These are phyloP conservation scores for Starmerella sirachaensis DNA, from an alignment of 805 yeast species.

Conservation along the genomic window DNA sequence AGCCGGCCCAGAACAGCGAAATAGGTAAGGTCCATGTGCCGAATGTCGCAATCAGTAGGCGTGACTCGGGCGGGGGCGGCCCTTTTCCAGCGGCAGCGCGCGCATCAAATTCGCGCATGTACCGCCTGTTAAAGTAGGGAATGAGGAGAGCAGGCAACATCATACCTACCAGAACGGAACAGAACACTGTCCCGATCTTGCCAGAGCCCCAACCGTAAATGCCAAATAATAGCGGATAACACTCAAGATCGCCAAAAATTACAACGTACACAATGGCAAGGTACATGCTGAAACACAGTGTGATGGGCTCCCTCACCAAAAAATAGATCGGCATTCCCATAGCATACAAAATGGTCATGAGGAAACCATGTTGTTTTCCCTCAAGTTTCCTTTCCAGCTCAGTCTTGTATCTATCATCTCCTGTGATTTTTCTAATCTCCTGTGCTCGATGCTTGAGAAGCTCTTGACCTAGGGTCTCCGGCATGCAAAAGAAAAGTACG, in stretches of 20 bases:
- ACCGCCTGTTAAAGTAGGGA: slow-evolving; percentile 1
- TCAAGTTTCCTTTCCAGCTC: slow-evolving; percentile 31
- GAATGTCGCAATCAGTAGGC: slow-evolving; percentile 5
- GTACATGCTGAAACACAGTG: slow-evolving; percentile 48
- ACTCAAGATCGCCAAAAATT: slow-evolving; percentile 55
- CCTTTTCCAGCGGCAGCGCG: not conserved
- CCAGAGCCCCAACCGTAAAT: slow-evolving; percentile 14
- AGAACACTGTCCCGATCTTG: slow-evolving; percentile 15
- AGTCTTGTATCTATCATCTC: slow-evolving; percentile 31
- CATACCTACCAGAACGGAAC: slow-evolving; percentile 11
- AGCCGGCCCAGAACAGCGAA: slow-evolving; percentile 14
- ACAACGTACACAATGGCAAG: slow-evolving; percentile 69
- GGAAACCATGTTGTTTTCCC: slow-evolving; percentile 12
- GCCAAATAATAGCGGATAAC: slow-evolving; percentile 30
- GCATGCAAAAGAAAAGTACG: slow-evolving; percentile 36
- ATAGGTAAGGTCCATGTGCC: slow-evolving; percentile 16
- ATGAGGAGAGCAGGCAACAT: slow-evolving; percentile 3
- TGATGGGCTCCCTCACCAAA: slow-evolving; percentile 42
- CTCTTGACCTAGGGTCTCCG: slow-evolving; percentile 81
- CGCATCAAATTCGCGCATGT: too few relatives aligned
- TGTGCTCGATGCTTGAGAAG: slow-evolving; percentile 55
- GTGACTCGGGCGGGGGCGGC: slow-evolving; percentile 8
- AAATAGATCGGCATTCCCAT: slow-evolving; percentile 42
- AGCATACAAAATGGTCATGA: slow-evolving; percentile 32
- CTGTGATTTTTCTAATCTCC: slow-evolving; percentile 38